Percentiles rank a stretch among this genome's conserved stretches.
Conservation (phyloP, 2,329 filamentous ascomycete species). For the Talaromyces rugulosus region DNA sequence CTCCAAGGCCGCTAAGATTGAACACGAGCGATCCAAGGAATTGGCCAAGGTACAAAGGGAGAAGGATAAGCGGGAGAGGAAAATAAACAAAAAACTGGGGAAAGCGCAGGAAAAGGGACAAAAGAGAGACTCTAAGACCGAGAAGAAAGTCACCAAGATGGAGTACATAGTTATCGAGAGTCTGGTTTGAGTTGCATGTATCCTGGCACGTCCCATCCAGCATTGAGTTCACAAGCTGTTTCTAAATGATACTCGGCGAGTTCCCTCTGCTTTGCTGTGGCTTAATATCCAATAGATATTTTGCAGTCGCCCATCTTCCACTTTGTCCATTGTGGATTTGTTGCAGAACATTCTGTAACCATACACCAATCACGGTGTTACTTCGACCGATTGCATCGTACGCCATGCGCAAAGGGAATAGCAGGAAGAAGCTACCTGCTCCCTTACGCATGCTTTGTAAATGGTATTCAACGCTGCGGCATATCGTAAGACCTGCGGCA, state of each 20-base stretch:
- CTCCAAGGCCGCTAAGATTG: neutral
- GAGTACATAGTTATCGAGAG: conserved; percentile 10
- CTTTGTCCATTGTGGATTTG: conserved; percentile 3
- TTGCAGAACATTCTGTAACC: conserved; percentile 3
- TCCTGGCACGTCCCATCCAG: neutral
- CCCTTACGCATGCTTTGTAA: conserved; percentile 10
- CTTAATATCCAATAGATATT: conserved; percentile 5
- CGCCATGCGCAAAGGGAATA: conserved; percentile 9
- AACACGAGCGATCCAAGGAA: neutral
- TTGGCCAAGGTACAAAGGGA: neutral
- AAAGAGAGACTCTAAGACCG: neutral
- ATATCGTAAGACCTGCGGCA: conserved; percentile 1
- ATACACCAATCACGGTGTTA: neutral
- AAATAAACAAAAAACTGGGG: neutral
- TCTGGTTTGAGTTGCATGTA: neutral
- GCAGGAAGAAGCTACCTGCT: conserved; percentile 6
- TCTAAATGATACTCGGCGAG: neutral
- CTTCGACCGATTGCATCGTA: neutral
- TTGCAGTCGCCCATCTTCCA: conserved; percentile 9
- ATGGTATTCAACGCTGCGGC: conserved; percentile 10
- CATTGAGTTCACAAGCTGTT: neutral
- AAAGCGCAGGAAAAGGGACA: neutral
- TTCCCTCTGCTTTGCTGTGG: neutral
- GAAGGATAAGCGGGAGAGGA: neutral
- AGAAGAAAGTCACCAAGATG: conserved; percentile 6